Evolutionary conservation across 768 basidiomycete genomes (phyloP), one percentile per base, ranked within the genome.

Genomic region (Hemileccinum impolitum): DNA sequence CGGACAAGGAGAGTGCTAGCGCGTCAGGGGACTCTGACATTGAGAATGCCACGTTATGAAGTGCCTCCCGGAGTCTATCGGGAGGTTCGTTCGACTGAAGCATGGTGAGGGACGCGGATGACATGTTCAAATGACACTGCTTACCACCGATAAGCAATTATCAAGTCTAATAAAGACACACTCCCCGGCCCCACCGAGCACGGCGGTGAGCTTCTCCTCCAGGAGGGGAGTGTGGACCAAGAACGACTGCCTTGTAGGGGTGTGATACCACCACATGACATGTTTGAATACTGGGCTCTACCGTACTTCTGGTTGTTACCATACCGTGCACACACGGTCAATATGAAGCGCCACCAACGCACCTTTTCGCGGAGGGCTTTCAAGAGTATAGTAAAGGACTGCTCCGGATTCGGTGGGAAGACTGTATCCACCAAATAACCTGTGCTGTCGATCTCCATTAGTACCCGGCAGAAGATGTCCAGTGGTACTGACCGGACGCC

Each of bases 401-500:
- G 52, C 3, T 60, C 51, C 2, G 76, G 70, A 19, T 67, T 50
- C 0, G 54, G 50, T 6, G 75, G 67, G 6, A 58, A 58, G 43
- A 81, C 52, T 7, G 68, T 58, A 54, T 84, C 82, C 19, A 82
- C 72, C 3, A 85, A 68, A 60, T 77, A 80, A 64, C 34, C 82
- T 78, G 54, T 25, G 25, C 47, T 59, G 37, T 39, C 13, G 14
- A 23, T 23, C 15, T 8, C 18, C 6, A 17, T 37, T 14, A 15
- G 12, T 4, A 6, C 28, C 3, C 13, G 4, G 14, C 5, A 4
- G 2, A 10, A 30, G 21, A 23, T n/a, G 25, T 13, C 15, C 9
- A 1, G 18, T 2, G 21, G 38, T 23, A 48, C 72, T 53, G 35
- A 78, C 78, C 78, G 70, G 40, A 77, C 53, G 43, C 68, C 61